These are phyloP conservation scores for Rehmannia glutinosa DNA, from an alignment of 257 asterid genomes.

Conservation along the genomic window DNA sequence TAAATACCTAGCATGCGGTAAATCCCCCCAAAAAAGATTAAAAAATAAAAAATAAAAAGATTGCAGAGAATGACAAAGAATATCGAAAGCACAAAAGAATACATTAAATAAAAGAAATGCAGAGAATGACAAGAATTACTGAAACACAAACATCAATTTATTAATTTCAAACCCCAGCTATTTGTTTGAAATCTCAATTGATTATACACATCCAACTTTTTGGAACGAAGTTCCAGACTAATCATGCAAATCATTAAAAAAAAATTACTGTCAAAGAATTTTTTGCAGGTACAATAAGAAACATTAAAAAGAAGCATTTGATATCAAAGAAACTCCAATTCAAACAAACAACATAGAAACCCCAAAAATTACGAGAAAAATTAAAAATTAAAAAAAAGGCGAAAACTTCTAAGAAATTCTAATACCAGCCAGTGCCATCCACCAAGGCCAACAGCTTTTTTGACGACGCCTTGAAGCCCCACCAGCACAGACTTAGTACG, in stretches of 20 bases:
- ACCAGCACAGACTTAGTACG: constrained; percentile 90
- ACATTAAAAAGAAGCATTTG: neutral
- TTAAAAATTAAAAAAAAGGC: neutral
- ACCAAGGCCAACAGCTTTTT: constrained; percentile 95
- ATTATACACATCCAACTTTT: neutral
- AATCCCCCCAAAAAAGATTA: no score
- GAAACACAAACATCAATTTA: no score
- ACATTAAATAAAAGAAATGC: neutral
- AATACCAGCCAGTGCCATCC: constrained; percentile 98
- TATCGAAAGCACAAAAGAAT: neutral
- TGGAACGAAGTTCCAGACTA: neutral
- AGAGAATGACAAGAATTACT: neutral
- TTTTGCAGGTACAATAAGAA: no score
- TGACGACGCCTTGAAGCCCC: constrained; percentile 88
- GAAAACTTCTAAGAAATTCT: neutral
- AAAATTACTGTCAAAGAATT: no score
- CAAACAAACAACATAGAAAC: neutral
- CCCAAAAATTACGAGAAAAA: neutral
- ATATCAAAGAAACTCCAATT: no score
- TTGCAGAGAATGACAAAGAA: neutral
- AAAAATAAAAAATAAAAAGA: no score
- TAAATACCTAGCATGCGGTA: no score
- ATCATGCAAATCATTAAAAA: neutral
- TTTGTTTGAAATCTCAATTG: no score
- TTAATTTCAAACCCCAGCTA: no score